Evolutionary conservation across 805 yeast genomes (phyloP), one percentile per base, ranked within the genome.

Genomic region (Hanseniaspora singularis): DNA sequence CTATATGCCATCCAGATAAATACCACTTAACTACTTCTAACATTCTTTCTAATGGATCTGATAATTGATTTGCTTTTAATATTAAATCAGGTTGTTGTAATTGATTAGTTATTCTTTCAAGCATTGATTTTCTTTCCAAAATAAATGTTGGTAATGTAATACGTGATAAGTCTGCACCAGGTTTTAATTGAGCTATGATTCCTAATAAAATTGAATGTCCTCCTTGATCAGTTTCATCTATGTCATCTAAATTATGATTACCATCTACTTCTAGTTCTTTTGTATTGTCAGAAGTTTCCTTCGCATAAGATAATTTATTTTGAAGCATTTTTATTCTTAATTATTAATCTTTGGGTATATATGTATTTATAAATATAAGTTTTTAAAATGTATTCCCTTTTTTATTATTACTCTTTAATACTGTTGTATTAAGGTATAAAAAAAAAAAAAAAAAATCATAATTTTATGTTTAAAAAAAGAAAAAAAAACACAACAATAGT

Each of bases 71-170:
- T 0, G 96, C 96, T 20, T 73, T 71, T 6, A 86, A 58, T 33
- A 88, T 62, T 27, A 87, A 65, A 31, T 78, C 76, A 0, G 96
- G 96, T 53, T 78, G 86, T 57, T 81, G 80, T 50, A 84, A 72
- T 59, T 78, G 83, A 62, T 92, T 92, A 3, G 96, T 83, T 54
- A 92, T 85, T 59, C 98, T 76, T 63, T 92, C 98, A 46, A 92
- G 68, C 97, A 92, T 88, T 1, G 95, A 83, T 65, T 88, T 92
- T 61, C 94, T 81, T 63, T 92, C 98, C 46, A 92, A 69, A 42
- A 92, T 87, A 57, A 92, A 92, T 0, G 98, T 92, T 4, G 98
- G 98, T 44, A 92, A 69, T 0, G 98, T 89, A 53, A 92, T 89
- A 57, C 89, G 73, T 0, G 95, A 72, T 52, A 92, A 70, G 59